phyloP scores from a whole-genome alignment of 495 filamentous ascomycete genomes.

The Diplogelasinospora grovesii region DNA sequence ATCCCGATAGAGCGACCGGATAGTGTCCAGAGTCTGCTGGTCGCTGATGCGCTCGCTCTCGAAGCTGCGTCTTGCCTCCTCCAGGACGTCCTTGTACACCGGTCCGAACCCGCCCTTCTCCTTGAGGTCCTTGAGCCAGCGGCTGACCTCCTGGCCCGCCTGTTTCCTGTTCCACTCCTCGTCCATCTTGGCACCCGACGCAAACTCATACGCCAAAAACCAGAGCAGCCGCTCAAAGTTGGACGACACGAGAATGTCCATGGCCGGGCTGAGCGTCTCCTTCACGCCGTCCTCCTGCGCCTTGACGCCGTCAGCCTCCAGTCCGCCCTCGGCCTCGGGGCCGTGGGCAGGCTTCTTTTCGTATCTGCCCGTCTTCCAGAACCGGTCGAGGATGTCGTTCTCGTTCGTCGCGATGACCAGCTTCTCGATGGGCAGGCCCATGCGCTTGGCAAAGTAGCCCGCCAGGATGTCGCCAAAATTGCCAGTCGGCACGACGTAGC shows the following conservation, averaged over 20 bases:
- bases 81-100: slow-evolving; percentile 61
- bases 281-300: slow-evolving; percentile 66
- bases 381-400: slow-evolving; percentile 82
- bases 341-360: slow-evolving; percentile 65
- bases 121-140: slow-evolving; percentile 74
- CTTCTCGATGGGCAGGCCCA: slow-evolving; percentile 82
- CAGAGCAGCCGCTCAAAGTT: slow-evolving; percentile 98
- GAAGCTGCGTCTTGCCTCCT: slow-evolving; percentile 59
- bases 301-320: slow-evolving; percentile 55
- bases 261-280: slow-evolving; percentile 84
- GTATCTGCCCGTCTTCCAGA: slow-evolving; percentile 76
- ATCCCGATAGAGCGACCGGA: slow-evolving; percentile 56
- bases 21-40: slow-evolving; percentile 65
- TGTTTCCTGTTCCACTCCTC: slow-evolving; percentile 52
- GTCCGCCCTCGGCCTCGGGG: slow-evolving; percentile 47
- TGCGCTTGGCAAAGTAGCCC: slow-evolving; percentile 81
- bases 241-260: slow-evolving; percentile 92
- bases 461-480: slow-evolving; percentile 98
- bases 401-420: slow-evolving; percentile 86
- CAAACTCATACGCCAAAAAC: slow-evolving; percentile 71
- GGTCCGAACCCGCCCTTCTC: slow-evolving; percentile 66
- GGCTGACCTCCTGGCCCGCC: slow-evolving; percentile 57
- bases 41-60: slow-evolving; percentile 79
- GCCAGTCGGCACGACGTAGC: slow-evolving; percentile 80
- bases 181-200: slow-evolving; percentile 44